These are phyloP conservation scores for Rhizopogon vesiculosus DNA, from an alignment of 768 basidiomycete species.

Conservation along the genomic window DNA sequence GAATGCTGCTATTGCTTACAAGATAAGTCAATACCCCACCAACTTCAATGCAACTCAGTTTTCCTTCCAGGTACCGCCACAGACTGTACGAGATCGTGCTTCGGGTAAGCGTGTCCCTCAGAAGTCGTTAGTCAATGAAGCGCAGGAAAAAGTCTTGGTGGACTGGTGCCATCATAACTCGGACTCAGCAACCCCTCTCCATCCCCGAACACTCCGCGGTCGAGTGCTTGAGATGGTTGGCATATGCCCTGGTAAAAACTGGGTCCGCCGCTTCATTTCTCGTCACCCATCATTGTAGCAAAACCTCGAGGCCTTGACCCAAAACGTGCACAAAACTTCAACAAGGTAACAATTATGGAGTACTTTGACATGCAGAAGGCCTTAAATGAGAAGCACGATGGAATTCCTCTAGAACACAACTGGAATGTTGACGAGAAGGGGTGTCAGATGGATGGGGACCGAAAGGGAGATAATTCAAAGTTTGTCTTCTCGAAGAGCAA, in stretches of 20 bases:
- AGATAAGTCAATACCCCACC: no score
- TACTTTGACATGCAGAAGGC: background rate
- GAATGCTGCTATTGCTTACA: no score
- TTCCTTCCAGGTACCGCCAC: no score
- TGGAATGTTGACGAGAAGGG: slow-evolving; percentile 9
- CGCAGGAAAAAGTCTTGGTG: no score
- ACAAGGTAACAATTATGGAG: background rate
- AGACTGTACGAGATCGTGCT: no score
- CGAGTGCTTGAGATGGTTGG: background rate
- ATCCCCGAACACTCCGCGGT: background rate
- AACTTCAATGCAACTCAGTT: no score
- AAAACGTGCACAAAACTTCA: slow-evolving; percentile 4
- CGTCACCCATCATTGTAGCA: background rate
- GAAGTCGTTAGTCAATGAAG: no score
- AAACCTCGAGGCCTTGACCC: background rate
- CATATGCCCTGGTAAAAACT: background rate
- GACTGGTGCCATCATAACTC: no score
- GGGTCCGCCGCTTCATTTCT: background rate
- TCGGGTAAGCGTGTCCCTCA: no score
- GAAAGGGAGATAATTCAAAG: no score
- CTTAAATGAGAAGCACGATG: slow-evolving; percentile 5
- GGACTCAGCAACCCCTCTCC: no score
- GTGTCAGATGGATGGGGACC: slow-evolving; percentile 2
- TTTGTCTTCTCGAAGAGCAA: no score
- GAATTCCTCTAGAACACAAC: slow-evolving; percentile 1